Percentiles rank a stretch among this genome's conserved stretches.
Evolutionary conservation across 306 rosid species (phyloP).

Genomic region (Ochetophila trinervis): DNA sequence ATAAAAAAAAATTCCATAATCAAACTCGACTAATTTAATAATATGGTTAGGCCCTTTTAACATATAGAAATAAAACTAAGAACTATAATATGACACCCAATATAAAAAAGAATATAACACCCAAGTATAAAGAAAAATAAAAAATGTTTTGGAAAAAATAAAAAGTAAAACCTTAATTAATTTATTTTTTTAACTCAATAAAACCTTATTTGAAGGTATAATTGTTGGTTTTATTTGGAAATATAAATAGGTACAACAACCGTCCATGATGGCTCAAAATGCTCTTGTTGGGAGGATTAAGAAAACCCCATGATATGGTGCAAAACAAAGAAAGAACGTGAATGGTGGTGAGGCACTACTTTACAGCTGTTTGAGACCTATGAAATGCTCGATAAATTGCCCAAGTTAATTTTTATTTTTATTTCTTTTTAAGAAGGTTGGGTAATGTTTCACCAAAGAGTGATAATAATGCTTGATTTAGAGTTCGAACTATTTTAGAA

Average conservation of each 20-base stretch:
- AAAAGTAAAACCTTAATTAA: too few species aligned
- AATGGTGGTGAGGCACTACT: not conserved
- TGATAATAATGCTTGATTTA: constrained; percentile 7
- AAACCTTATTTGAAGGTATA: not conserved
- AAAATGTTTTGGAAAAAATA: not conserved
- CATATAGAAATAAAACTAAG: not conserved
- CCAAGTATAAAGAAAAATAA: not conserved
- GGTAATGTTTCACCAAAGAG: not conserved
- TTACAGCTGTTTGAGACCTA: constrained; percentile 19
- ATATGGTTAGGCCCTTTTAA: not conserved
- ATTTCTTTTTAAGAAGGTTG: not conserved
- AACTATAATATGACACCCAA: too few species aligned
- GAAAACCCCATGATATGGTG: constrained; percentile 19
- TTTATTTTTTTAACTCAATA: too few species aligned
- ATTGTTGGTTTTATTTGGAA: not conserved
- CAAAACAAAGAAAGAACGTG: not conserved
- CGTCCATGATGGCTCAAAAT: constrained; percentile 15
- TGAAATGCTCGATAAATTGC: constrained; percentile 9
- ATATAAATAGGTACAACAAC: constrained; percentile 11
- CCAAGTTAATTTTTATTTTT: not conserved
- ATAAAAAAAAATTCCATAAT: not conserved
- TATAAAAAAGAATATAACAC: not conserved
- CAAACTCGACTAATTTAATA: not conserved
- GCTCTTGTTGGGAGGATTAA: constrained; percentile 14
- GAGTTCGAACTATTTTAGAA: constrained; percentile 4